Evolutionary conservation across 140 eudicot species (phyloP), one percentile per base, ranked within the genome.

Genomic region (Ambrosia hybrid): DNA sequence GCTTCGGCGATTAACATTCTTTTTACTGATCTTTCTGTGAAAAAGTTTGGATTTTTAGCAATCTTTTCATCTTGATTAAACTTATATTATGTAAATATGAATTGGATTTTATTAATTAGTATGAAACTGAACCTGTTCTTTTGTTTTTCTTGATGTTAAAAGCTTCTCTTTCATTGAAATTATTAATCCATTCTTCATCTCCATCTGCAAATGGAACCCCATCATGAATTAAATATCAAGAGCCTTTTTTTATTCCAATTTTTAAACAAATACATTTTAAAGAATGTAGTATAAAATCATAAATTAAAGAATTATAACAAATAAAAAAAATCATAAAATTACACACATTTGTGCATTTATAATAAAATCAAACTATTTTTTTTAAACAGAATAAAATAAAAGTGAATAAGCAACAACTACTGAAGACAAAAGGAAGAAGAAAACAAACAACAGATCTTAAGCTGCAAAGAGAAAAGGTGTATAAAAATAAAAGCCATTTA

Each of bases 171-270:
- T 78, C 83, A 57, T 51, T 66, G 41, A 64, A 41, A 71, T 63
- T 84, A 84, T 80, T 92, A 76, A 74, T 87, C 91, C 92, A 89
- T 76, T 87, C 96, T 80, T 89, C 95, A 89, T 84, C 86, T 85
- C 82, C 84, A 79, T 85, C 98, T 92, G 91, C 73, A 61, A 85
- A 17, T 21, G 16, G 33, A 10, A 56, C 63, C 38, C 64, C 41
- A 39, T 39, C 45, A 39, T 39, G 45, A 39, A 39, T 39, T 39
- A 0, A 6, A 39, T 39, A 3, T 39, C 45, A 39, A 39, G 45
- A 39, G 3, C 45, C 1, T 21, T 21, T 21, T 21, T 21, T 21
- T 21, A 21, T 21, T 21, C 30, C 45, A 39, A 39, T 3, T 39
- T 39, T 39, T 39, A 58, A 41, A 58, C 56, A 82, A 68, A 84